phyloP scores from a whole-genome alignment of 352 stramenopile species.

The Plasmopara viticola region DNA sequence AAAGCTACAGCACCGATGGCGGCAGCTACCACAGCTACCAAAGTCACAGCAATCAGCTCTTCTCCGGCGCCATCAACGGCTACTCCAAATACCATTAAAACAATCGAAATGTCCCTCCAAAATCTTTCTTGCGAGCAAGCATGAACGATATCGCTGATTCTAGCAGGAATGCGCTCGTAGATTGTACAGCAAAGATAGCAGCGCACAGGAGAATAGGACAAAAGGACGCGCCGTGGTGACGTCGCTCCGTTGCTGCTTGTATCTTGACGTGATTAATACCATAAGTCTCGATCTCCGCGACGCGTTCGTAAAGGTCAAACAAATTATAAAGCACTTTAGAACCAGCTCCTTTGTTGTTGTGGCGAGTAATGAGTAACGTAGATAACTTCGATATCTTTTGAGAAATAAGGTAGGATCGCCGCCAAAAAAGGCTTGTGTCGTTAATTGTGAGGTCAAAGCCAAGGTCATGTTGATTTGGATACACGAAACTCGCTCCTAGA shows the following conservation, averaged over 20 bases:
- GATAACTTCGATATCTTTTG: slow-evolving; percentile 68
- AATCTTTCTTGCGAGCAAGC: slow-evolving; percentile 15
- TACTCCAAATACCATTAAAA: slow-evolving; percentile 59
- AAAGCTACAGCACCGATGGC: slow-evolving; percentile 41
- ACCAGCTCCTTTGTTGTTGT: slow-evolving; percentile 59
- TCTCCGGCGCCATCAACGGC: slow-evolving; percentile 43
- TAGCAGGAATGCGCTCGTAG: slow-evolving; percentile 40
- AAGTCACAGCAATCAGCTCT: slow-evolving; percentile 38
- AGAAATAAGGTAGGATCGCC: slow-evolving; percentile 39
- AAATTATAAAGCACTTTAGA: slow-evolving; percentile 56
- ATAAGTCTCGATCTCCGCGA: slow-evolving; percentile 60
- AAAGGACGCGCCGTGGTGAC: slow-evolving; percentile 65
- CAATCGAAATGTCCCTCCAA: slow-evolving; percentile 34
- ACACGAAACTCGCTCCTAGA: slow-evolving; percentile 54
- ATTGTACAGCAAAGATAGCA: slow-evolving; percentile 41
- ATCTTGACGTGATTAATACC: slow-evolving; percentile 64
- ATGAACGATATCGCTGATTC: slow-evolving; percentile 47
- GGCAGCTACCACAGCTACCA: slow-evolving; percentile 36
- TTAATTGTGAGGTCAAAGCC: slow-evolving; percentile 82
- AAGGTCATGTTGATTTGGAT: slow-evolving; percentile 65
- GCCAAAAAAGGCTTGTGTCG: slow-evolving; percentile 52
- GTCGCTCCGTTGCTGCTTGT: slow-evolving; percentile 42
- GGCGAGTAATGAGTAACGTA: slow-evolving; percentile 63
- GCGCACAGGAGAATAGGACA: slow-evolving; percentile 56
- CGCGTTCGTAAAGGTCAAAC: slow-evolving; percentile 39